Evolutionary conservation across 2,329 filamentous ascomycete species (phyloP), one percentile per base, ranked within the genome.

Genomic region (Didymellaceae sp.): DNA sequence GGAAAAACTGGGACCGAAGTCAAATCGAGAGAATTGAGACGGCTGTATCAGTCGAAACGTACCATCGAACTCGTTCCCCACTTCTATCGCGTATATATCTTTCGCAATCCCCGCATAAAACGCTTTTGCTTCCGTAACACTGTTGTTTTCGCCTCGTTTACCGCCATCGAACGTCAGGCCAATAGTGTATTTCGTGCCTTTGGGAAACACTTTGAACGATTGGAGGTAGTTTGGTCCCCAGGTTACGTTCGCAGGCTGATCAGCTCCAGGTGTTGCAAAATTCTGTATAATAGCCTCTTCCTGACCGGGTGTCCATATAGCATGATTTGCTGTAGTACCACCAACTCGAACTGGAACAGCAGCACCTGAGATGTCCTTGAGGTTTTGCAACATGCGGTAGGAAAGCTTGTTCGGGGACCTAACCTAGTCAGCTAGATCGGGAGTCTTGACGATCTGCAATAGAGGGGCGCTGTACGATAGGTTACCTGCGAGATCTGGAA

Each of bases 11-110:
- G 8, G n/a, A 10, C 17, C 20, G 6, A 44, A 26, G 13, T 44
- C 13, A 45, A 17, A 13, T 18, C 2, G 18, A 24, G 22, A 9
- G 13, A 24, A 26, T 34, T 14, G n/a, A 2, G 4, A 3, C 4
- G 11, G 2, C 33, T 14, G 10, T 11, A 28, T 28, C 26, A 6
- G 21, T 11, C 5, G 18, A 32, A 11, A 45, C 43, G 13, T 54
- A 61, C 54, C 54, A 32, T 65, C 55, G 14, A 63, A 57, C 26
- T 65, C 62, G 34, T 63, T 65, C n/a, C 62, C 58, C 2, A 61
- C 52, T 37, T 60, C 60, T 5, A 58, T 48, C 1, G 57, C 60
- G 22, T 44, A 59, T 5, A 62, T 18, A 33, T 54, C 46, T 4
- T 49, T 31, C 4, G 52, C 56, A 11, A 61, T 40, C n/a, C 42